Evolutionary conservation across 495 filamentous ascomycete genomes (phyloP).

Genomic region (Penicillium paxilli): DNA sequence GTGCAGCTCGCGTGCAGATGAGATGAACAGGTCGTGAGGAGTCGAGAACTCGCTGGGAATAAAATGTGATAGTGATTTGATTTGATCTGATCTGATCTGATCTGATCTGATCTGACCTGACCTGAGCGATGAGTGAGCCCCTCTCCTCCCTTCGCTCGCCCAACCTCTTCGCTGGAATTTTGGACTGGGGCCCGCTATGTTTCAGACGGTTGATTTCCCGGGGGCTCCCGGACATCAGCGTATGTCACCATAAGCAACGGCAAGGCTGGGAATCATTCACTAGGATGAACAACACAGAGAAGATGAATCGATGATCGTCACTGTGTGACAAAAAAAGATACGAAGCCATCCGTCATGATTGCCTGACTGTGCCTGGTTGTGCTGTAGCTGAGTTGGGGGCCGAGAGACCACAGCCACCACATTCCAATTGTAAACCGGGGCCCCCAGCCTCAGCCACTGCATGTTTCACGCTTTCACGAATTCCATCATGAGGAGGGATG

Average conservation of each 20-base stretch:
- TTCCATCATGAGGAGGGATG: background rate
- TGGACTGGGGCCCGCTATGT: background rate
- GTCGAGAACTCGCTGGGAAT: too few species aligned
- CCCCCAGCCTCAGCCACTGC: conserved; percentile 6
- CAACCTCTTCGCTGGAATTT: too few species aligned
- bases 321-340: too few species aligned
- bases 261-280: background rate
- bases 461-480: conserved; percentile 1
- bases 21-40: too few species aligned
- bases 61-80: too few species aligned
- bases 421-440: background rate
- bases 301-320: too few species aligned
- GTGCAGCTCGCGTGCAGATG: background rate
- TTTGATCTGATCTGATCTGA: too few species aligned
- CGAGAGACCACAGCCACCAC: background rate
- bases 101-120: too few species aligned
- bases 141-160: too few species aligned
- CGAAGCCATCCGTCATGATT: too few species aligned
- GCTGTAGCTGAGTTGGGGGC: too few species aligned
- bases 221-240: background rate
- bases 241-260: background rate
- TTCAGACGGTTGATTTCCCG: background rate
- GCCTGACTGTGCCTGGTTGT: background rate
- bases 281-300: background rate
- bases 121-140: too few species aligned